These are phyloP conservation scores for Elaphomyces granulatus DNA, from an alignment of 495 filamentous ascomycete species.

Conservation along the genomic window DNA sequence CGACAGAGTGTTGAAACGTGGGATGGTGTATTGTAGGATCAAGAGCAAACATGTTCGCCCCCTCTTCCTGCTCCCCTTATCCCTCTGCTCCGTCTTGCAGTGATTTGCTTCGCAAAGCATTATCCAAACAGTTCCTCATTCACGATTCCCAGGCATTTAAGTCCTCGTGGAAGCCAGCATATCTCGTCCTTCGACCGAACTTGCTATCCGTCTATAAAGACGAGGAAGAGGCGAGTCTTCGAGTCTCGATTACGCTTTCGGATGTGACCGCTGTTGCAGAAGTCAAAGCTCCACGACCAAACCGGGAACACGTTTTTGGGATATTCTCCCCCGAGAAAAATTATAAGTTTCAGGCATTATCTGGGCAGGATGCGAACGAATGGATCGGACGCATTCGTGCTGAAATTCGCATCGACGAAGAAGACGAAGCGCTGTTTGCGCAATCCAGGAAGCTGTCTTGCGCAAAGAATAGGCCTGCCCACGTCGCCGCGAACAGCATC, in stretches of 20 bases:
- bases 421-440: conserved; percentile 62
- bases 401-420: conserved; percentile 70
- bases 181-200: conserved; percentile 83
- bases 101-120: no score
- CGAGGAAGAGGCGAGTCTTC: conserved; percentile 73
- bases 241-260: conserved; percentile 71
- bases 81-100: no score
- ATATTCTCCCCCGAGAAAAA: conserved; percentile 87
- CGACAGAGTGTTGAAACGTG: conserved; percentile 80
- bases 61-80: no score
- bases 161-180: conserved; percentile 69
- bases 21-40: conserved; percentile 71
- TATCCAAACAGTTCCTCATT: conserved; percentile 1
- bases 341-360: conserved; percentile 70
- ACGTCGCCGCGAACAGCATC: conserved; percentile 20
- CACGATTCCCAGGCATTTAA: conserved; percentile 19
- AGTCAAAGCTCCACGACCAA: conserved; percentile 75
- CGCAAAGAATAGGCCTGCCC: no score
- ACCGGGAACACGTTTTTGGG: conserved; percentile 68
- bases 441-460: conserved; percentile 35
- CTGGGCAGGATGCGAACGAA: conserved; percentile 59
- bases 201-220: conserved; percentile 93
- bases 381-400: conserved; percentile 76
- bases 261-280: conserved; percentile 84
- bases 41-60: conserved; percentile 76